Evolutionary conservation across 257 asterid genomes (phyloP), one percentile per base, ranked within the genome.

Genomic region (Solanum neorickii): DNA sequence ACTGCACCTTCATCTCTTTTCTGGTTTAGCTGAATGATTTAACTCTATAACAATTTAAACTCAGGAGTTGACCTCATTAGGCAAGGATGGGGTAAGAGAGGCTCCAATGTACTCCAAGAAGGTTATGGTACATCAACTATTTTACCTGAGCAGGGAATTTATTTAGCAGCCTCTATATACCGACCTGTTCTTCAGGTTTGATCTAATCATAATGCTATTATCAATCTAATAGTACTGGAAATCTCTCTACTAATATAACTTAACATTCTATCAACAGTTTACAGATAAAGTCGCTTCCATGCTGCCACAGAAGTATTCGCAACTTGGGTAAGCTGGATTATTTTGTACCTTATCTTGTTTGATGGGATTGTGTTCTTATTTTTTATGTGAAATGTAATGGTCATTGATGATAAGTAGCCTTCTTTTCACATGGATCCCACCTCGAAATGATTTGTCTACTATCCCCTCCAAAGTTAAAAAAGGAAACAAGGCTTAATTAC

Each of bases 141-240:
- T 88, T 92, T 97, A 90, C 98, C 98, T 44, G 99, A 97, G 93
- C 99, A 94, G 92, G 99, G 99, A 85, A 93, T 97, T 86, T 97
- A 97, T 91, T 90, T 97, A 90, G 98, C 98, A 49, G 98, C 99
- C 91, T 96, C 99, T 59, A 92, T 97, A 68, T 97, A 96, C 89
- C 94, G 99, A 86, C 99, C 99, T 73, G 98, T 96, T 88, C 93
- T 93, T 87, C 98, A 97, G 99, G 99, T 97, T 90, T 85, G 89
- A 82, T 82, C 70, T 49, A 75, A 84, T 86, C 33, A 21, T n/a
- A 46, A 23, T 62, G 69, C 27, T 72, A 25, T 73, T 14, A 86
- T 75, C 42, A 20, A 29, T 78, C 25, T 29, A 62, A 41, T 35
- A 66, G 82, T 74, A 35, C 42, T 72, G 72, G 66, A 46, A 44